phyloP scores from a whole-genome alignment of 1,284 basidiomycete genomes.

The Polyporus tsugae region DNA sequence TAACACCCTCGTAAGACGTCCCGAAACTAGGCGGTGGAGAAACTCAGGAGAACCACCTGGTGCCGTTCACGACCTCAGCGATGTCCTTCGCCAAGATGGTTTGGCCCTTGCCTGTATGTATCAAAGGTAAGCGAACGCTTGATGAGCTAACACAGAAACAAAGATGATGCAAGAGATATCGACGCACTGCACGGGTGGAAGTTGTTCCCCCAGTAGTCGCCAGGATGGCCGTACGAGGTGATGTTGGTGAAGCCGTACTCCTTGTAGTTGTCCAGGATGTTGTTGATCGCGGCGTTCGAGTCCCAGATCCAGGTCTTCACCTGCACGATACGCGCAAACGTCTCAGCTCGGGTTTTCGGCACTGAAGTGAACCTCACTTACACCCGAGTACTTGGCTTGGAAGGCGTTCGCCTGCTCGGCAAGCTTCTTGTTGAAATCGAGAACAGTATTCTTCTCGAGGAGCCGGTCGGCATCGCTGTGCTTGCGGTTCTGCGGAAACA shows the following conservation, averaged over 20 bases:
- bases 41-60: background rate
- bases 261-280: slow-evolving; percentile 55
- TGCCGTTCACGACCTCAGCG: slow-evolving; percentile 25
- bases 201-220: slow-evolving; percentile 59
- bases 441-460: background rate
- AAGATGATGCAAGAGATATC: background rate
- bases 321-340: slow-evolving; percentile 38
- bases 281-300: slow-evolving; percentile 58
- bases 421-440: background rate
- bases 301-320: slow-evolving; percentile 61
- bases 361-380: background rate
- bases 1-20: background rate
- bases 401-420: background rate
- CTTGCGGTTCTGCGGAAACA: background rate
- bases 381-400: background rate
- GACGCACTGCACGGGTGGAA: slow-evolving; percentile 26
- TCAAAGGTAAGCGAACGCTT: background rate
- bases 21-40: background rate
- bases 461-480: background rate
- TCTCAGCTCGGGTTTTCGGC: background rate
- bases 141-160: background rate
- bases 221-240: slow-evolving; percentile 55
- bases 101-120: slow-evolving; percentile 33
- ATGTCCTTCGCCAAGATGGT: slow-evolving; percentile 38
- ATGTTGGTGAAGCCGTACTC: slow-evolving; percentile 62